Evolutionary conservation across 768 basidiomycete species (phyloP), one percentile per base, ranked within the genome.

Genomic region (Erythrobasidium yunnanense): DNA sequence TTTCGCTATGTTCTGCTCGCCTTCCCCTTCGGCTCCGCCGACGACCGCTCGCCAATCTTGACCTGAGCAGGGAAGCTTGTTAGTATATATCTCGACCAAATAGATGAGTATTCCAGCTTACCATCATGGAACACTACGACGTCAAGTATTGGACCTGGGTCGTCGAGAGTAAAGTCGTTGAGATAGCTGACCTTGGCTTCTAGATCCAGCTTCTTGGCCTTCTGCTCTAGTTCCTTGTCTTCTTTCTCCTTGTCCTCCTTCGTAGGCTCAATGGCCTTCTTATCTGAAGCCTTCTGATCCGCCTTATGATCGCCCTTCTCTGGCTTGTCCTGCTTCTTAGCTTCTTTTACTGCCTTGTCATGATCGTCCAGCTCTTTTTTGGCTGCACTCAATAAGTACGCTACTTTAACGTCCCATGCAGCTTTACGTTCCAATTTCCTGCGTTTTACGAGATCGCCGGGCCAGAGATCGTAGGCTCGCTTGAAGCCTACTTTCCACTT

Each of bases 121-220:
- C 65, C 67, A 32, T 68, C 67, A 38, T 68, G 63, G 60, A 57
- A 68, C 7, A 42, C 58, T 17, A 68, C 35, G 23, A 55, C 60
- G 18, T 68, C 67, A 11, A 68, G 22, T 20, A 68, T 57, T 1
- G 67, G 67, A 20, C 67, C 67, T 11, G 49, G 62, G 54, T 68
- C 67, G 2, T 65, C 46, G 15, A 45, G 29, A 18, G 38, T 22
- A 18, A 68, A 32, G 4, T 62, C 67, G 34, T 68, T 62, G 2
- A 68, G 56, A 38, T 34, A 65, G 13, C 18, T 33, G n/a, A 68
- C 27, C 38, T 52, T 42, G n/a, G 66, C 67, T 25, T 63, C 42
- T 13, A 68, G 33, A 45, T 68, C 67, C 23, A 49, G 47, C 46
- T 68, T 68, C 58, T 63, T 52, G 15, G 55, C 46, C 38, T 65